These are phyloP conservation scores for Ilex asprella DNA, from an alignment of 257 asterid genomes.

Conservation along the genomic window DNA sequence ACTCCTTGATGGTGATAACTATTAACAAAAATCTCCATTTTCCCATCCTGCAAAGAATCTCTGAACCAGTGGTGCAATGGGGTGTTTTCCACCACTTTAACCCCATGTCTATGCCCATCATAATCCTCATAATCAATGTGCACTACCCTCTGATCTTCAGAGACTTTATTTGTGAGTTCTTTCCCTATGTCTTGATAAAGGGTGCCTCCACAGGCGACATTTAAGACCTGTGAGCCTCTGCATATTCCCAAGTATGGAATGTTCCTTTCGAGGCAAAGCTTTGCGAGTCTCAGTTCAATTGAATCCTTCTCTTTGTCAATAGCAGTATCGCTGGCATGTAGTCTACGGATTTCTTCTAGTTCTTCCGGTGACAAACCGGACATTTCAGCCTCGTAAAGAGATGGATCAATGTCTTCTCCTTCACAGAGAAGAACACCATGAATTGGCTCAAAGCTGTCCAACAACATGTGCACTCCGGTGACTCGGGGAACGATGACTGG, in stretches of 20 bases:
- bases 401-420: slow-evolving; percentile 37
- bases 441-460: slow-evolving; percentile 35
- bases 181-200: slow-evolving; percentile 74
- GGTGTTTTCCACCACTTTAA: slow-evolving; percentile 44
- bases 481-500: slow-evolving; percentile 33
- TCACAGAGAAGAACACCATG: slow-evolving; percentile 35
- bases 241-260: slow-evolving; percentile 87
- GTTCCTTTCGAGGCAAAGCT: slow-evolving; percentile 75
- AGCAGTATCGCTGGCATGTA: slow-evolving; percentile 46
- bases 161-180: slow-evolving; percentile 29
- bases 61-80: slow-evolving; percentile 71
- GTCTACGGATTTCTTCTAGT: background rate
- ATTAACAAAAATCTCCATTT: slow-evolving; percentile 57
- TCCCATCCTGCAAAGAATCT: slow-evolving; percentile 41
- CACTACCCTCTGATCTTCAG: slow-evolving; percentile 22
- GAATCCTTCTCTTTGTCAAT: slow-evolving; percentile 75
- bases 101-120: slow-evolving; percentile 65
- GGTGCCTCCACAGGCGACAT: slow-evolving; percentile 90
- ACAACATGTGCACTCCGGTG: slow-evolving; percentile 24
- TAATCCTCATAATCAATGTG: slow-evolving; percentile 77
- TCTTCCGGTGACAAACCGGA: background rate
- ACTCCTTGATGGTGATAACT: slow-evolving; percentile 97
- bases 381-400: slow-evolving; percentile 15
- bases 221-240: slow-evolving; percentile 81
- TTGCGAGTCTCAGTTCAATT: slow-evolving; percentile 68